Evolutionary conservation across 306 rosid genomes (phyloP), one percentile per base, ranked within the genome.

Genomic region (Luffa acutangula): DNA sequence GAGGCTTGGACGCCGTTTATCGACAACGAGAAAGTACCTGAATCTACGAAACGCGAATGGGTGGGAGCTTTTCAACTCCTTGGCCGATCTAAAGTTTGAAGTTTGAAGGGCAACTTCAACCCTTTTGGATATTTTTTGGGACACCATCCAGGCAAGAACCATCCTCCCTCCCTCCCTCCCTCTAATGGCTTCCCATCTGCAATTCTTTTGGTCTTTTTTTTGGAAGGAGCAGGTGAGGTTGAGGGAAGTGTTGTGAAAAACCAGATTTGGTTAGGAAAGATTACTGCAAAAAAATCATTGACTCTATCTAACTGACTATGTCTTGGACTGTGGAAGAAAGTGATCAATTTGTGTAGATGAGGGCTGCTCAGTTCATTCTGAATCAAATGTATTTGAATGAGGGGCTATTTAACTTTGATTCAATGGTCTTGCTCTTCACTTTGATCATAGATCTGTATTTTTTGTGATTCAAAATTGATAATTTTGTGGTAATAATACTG

Each of bases 1-100:
- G 86, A 81, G 15, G 78, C 86, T 8, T 89, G 90, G 92, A 82
- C 87, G n/a, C 90, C 92, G 25, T 89, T 43, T 37, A 72, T 85
- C 3, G 82, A 64, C 36, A 82, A 80, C 12, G 76, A 78, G 49
- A 84, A 82, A 64, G 87, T 89, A 31, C 59, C 89, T 0, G 84
- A 85, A 25, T 56, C 87, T 8, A 52, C 84, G 0, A 77, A 69
- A 52, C 80, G 76, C 45, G 89, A 87, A 72, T 89, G 92, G 92
- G 82, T 58, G n/a, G 77, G 77, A 9, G 90, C 89, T 7, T 89
- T 85, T 67, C 54, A 81, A 20, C 69, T 82, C n/a, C 67, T 80
- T 31, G 46, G 78, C 18, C 78, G 59, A 37, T 75, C 78, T 8
- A 75, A 75, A 52, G 64, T 7, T 48, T 48, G 77, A 72, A 49